A percentile compares a stretch with the other conserved stretches of the same genome.
These are phyloP conservation scores for Fusarium proliferatum DNA, from an alignment of 2,329 filamentous ascomycete species.

Conservation along the genomic window DNA sequence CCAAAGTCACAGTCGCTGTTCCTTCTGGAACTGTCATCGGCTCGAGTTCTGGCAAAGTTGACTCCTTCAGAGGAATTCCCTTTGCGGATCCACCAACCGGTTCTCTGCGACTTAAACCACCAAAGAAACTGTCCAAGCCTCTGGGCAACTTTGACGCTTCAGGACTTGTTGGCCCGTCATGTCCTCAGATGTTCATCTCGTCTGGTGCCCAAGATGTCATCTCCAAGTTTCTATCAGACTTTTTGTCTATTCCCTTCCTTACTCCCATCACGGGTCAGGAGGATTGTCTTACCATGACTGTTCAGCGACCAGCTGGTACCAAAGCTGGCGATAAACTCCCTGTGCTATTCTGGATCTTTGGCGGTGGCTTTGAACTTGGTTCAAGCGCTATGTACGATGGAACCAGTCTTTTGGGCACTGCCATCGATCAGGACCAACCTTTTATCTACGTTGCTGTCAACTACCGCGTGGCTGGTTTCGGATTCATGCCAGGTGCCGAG, in stretches of 20 bases:
- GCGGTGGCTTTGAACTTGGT: constrained; percentile 71
- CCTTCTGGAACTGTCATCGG: constrained; percentile 68
- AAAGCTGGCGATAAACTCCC: constrained; percentile 67
- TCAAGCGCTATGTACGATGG: constrained; percentile 65
- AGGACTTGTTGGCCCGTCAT: constrained; percentile 64
- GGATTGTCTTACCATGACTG: constrained; percentile 72
- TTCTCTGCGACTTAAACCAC: constrained; percentile 74
- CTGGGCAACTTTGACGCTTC: constrained; percentile 73
- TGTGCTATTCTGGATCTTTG: constrained; percentile 78
- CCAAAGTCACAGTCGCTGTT: constrained; percentile 64
- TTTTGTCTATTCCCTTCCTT: constrained; percentile 68
- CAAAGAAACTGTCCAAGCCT: constrained; percentile 64
- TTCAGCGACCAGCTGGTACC: constrained; percentile 69
- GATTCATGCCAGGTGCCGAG: constrained; percentile 77
- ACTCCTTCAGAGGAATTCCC: constrained; percentile 79
- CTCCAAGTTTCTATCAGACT: constrained; percentile 57
- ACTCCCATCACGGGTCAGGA: constrained; percentile 67
- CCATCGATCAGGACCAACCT: constrained; percentile 58
- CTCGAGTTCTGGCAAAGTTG: constrained; percentile 59
- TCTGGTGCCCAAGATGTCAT: constrained; percentile 55
- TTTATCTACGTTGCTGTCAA: constrained; percentile 82
- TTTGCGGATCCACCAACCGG: constrained; percentile 78
- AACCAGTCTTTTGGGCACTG: constrained; percentile 57
- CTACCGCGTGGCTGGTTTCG: constrained; percentile 80
- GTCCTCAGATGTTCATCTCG: constrained; percentile 77